Conservation (phyloP, 495 filamentous ascomycete species). For the Clavariopsis aquatica region DNA sequence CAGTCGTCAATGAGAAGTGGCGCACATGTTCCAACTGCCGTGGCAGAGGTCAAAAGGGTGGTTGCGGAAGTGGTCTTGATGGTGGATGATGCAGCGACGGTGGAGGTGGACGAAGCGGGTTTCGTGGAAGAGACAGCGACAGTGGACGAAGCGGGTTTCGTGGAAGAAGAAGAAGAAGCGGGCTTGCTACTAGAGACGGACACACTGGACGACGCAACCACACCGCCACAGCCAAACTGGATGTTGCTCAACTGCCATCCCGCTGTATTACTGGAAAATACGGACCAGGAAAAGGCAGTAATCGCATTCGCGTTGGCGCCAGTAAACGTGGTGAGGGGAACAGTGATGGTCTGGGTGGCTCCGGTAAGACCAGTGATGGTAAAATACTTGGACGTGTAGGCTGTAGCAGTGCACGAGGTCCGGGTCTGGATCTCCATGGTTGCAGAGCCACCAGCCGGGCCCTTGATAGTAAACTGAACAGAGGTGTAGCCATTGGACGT, state of each 20-base stretch:
- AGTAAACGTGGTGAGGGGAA: constrained; percentile 55
- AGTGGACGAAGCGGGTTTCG: constrained; percentile 7
- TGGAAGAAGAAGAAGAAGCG: background rate
- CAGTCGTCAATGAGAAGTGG: constrained; percentile 62
- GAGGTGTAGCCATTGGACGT: constrained; percentile 52
- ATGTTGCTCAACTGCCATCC: constrained; percentile 58
- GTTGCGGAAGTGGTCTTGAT: constrained; percentile 14
- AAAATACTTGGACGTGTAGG: constrained; percentile 53
- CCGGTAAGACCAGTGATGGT: constrained; percentile 54
- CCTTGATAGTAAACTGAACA: constrained; percentile 58
- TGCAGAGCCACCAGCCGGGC: constrained; percentile 53
- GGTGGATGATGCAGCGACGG: background rate
- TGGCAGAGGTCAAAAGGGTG: constrained; percentile 27
- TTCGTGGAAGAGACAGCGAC: constrained; percentile 1
- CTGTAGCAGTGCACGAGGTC: constrained; percentile 46
- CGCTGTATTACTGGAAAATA: constrained; percentile 48
- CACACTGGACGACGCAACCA: constrained; percentile 3
- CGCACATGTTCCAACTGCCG: constrained; percentile 48
- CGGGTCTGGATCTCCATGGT: constrained; percentile 59
- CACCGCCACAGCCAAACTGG: constrained; percentile 51
- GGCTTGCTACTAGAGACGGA: constrained; percentile 8
- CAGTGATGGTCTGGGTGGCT: constrained; percentile 52
- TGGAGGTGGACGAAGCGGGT: constrained; percentile 8
- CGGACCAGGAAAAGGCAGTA: constrained; percentile 55
- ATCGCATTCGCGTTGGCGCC: constrained; percentile 56